Evolutionary conservation across 2,329 filamentous ascomycete genomes (phyloP), one percentile per base, ranked within the genome.

Genomic region (Colletotrichum gigasporum): DNA sequence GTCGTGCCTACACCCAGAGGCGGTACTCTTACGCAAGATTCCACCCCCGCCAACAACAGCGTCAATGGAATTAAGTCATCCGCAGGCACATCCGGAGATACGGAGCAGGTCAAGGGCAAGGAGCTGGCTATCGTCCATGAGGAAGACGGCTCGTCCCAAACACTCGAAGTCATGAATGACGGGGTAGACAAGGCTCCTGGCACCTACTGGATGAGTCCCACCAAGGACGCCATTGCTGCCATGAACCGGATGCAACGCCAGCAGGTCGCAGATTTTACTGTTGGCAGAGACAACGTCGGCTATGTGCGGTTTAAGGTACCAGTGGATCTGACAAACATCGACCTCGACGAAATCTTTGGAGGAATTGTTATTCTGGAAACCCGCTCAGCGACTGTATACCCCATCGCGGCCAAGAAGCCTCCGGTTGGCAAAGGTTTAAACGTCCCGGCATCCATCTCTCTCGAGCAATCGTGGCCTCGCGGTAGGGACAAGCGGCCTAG

Each of bases 401-500:
- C 88, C 4, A 86, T 91, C 44, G 83, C 89, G 39, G 84, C 86
- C 5, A 89, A 89, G 73, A 99, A 97, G 79, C 94, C 96, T 14
- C 86, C 91, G 0, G 85, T 90, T 62, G 96, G 96, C 62, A 93
- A 94, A 73, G 95, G 93, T 5, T 84, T 99, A 68, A 99, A 99
- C 72, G 93, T 97, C 7, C 94, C 94, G 3, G 93, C 96, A 0
- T 89, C 87, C 35, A 94, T 99, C 68, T 88, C 86, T n/a, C 85
- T 99, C 10, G 90, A 96, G 74, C 95, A 98, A 74, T 97, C 94
- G 0, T 98, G 93, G 90, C 96, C 96, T 28, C 91, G 95, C 61
- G 86, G 78, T 39, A 86, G 74, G 55, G 86, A 89, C 68, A 87
- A 86, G 74, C 84, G 82, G 68, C 80, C 82, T 47, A 70, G 84